Conservation (phyloP, 2,329 filamentous ascomycete genomes). For the Calonectria hongkongensis region DNA sequence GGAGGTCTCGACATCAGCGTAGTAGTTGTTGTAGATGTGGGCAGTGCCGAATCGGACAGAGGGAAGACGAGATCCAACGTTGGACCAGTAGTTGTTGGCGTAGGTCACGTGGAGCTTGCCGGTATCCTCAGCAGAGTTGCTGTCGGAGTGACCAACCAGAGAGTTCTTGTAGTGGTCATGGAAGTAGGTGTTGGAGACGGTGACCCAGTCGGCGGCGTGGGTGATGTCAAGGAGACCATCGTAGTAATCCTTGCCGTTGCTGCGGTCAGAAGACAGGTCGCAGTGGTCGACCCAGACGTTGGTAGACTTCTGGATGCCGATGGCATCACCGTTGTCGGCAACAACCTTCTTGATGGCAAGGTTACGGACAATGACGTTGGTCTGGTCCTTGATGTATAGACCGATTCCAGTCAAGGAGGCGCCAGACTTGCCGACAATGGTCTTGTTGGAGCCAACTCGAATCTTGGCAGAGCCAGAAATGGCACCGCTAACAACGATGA, state of each 20-base stretch:
- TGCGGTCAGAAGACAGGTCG: conserved; percentile 76
- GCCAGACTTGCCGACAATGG: conserved; percentile 64
- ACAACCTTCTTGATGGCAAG: conserved; percentile 73
- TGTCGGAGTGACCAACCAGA: conserved; percentile 77
- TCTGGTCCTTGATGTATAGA: conserved; percentile 70
- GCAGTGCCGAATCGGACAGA: conserved; percentile 79
- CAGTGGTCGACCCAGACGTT: conserved; percentile 82
- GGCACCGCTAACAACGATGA: conserved; percentile 64
- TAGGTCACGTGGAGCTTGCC: conserved; percentile 79
- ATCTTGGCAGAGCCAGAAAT: conserved; percentile 63
- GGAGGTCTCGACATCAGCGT: conserved; percentile 62
- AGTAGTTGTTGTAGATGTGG: conserved; percentile 75
- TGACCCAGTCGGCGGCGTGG: conserved; percentile 78
- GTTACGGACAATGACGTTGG: conserved; percentile 79
- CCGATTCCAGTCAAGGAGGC: conserved; percentile 67
- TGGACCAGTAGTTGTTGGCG: conserved; percentile 79
- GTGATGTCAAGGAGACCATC: conserved; percentile 80
- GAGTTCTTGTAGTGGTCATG: conserved; percentile 73
- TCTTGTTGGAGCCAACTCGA: conserved; percentile 66
- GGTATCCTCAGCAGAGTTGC: conserved; percentile 73
- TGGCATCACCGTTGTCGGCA: conserved; percentile 75
- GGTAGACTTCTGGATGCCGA: conserved; percentile 73
- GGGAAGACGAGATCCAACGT: conserved; percentile 78
- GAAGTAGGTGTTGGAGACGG: conserved; percentile 60
- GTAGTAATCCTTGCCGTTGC: conserved; percentile 81